Base-by-base conservation (phyloP, 2,329 filamentous ascomycete genomes). In the Fusarium xylarioides region DNA sequence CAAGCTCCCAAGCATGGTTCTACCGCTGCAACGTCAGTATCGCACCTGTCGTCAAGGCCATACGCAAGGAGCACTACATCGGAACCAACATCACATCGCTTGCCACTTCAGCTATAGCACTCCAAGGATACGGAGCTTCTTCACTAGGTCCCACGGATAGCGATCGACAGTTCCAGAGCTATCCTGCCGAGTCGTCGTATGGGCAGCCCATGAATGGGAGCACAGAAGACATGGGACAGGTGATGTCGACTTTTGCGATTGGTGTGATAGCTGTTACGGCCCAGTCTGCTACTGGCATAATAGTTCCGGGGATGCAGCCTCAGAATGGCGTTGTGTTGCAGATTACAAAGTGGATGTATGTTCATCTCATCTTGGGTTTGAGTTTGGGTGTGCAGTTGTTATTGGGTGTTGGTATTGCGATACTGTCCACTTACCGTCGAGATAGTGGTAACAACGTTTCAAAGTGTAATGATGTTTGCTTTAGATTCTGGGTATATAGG, bases 171-270 rank as follows among this genome's bases (percentile, higher is more conserved):
- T 74, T 74, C 19, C 83, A 85, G 70, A 82, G 81, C 15, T 86
- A 86, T 56, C 85, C 85, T 0, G 77, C 80, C 32, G 82, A 84
- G 56, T 81, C 82, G 3, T 65, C 78, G 9, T 85, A 82, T 56
- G 85, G 85, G 4, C 42, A 46, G 0, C 76, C 80, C 6, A 58
- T 74, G 18, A 61, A 77, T 18, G 85, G 85, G 4, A 69, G 74
- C 30, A 44, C 49, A 0, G 35, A 75, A 0, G 61, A 58, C 0
- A 83, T 88, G 76, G 85, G 81, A 7, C 75, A 74, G 14, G 57
- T 78, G 11, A 77, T 85, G 21, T 75, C 81, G 1, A 70, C 78
- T 3, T 86, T 83, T 57, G 76, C 81, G 7, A 74, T 81, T 0
- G 83, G 83, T 5, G 80, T 82, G 11, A 66, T 84, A 2, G 80